phyloP scores from a whole-genome alignment of 2,329 filamentous ascomycete genomes.

The Raffaelea ambrosiae region DNA sequence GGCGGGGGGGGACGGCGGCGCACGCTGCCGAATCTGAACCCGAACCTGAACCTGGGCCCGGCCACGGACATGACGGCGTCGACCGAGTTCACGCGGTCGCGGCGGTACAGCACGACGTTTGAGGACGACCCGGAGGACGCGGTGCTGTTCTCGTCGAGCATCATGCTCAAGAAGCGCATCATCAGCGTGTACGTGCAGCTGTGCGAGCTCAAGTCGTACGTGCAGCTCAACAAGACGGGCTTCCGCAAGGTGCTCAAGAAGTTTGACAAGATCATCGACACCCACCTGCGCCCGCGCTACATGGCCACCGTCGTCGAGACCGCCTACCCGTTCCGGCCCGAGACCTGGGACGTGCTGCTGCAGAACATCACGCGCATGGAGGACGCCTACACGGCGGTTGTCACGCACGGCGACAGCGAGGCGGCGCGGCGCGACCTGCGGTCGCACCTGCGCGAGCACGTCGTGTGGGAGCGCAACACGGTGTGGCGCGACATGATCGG shows the following conservation, averaged over 20 bases:
- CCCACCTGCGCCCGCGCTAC: conserved; percentile 68
- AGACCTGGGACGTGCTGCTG: conserved; percentile 63
- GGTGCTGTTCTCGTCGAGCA: conserved; percentile 55
- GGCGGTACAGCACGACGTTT: conserved; percentile 57
- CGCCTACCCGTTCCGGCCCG: conserved; percentile 71
- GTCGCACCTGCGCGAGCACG: conserved; percentile 87
- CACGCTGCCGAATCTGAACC: conserved; percentile 21
- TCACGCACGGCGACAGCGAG: conserved; percentile 70
- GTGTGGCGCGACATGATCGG: conserved; percentile 99
- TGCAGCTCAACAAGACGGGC: conserved; percentile 92
- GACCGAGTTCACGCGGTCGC: conserved; percentile 49
- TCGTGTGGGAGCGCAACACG: conserved; percentile 97
- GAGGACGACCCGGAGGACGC: conserved; percentile 75
- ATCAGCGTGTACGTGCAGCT: conserved; percentile 83
- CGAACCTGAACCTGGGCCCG: conserved; percentile 28
- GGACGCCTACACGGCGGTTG: conserved; percentile 67
- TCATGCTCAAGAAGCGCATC: conserved; percentile 88
- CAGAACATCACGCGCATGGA: conserved; percentile 69
- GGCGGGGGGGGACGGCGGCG: conserved; percentile 1
- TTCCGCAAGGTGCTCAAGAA: conserved; percentile 97
- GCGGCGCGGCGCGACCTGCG: conserved; percentile 78
- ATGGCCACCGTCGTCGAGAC: conserved; percentile 65
- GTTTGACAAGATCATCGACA: conserved; percentile 92
- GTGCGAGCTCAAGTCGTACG: conserved; percentile 91
- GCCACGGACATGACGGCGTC: conserved; percentile 53